phyloP scores from a whole-genome alignment of 306 rosid species.

The Prunus padus region DNA sequence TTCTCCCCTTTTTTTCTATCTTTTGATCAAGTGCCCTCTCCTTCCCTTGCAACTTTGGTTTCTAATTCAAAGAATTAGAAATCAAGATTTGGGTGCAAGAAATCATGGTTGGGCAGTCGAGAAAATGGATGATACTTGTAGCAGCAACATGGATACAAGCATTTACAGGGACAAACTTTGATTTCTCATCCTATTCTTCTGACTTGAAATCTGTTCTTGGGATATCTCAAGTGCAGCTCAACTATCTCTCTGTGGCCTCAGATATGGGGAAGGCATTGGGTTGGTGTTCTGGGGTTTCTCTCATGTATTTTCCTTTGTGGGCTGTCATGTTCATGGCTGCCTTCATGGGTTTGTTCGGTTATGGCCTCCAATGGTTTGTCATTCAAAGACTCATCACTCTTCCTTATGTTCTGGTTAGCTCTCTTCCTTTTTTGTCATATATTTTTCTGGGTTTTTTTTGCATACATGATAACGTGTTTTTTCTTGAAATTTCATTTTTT shows the following conservation, averaged over 20 bases:
- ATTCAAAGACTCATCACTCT: conserved; percentile 41
- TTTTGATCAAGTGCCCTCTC: not conserved
- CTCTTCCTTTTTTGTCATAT: not conserved
- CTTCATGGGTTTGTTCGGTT: conserved; percentile 51
- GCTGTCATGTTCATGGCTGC: conserved; percentile 51
- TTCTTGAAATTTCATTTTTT: not conserved
- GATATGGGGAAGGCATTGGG: conserved; percentile 75
- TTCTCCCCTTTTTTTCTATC: not conserved
- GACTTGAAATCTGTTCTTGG: conserved; percentile 57
- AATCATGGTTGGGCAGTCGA: conserved; percentile 35
- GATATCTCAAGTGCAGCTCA: conserved; percentile 64
- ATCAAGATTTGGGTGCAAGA: not conserved
- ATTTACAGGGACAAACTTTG: conserved; percentile 77
- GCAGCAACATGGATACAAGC: conserved; percentile 66
- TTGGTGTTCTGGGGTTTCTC: conserved; percentile 63
- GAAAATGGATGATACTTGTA: conserved; percentile 56
- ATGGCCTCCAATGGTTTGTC: conserved; percentile 69
- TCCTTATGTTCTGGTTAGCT: conserved; percentile 61
- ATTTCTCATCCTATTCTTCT: conserved; percentile 67
- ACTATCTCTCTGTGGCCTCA: conserved; percentile 65
- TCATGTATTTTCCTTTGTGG: conserved; percentile 56
- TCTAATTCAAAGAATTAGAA: not conserved
- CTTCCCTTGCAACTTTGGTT: not conserved
- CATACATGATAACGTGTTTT: not conserved
- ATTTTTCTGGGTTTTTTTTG: not conserved